Percentiles rank a stretch among this genome's conserved stretches.
Evolutionary conservation across 352 stramenopile genomes (phyloP).

Genomic region (Pythium folliculosum): DNA sequence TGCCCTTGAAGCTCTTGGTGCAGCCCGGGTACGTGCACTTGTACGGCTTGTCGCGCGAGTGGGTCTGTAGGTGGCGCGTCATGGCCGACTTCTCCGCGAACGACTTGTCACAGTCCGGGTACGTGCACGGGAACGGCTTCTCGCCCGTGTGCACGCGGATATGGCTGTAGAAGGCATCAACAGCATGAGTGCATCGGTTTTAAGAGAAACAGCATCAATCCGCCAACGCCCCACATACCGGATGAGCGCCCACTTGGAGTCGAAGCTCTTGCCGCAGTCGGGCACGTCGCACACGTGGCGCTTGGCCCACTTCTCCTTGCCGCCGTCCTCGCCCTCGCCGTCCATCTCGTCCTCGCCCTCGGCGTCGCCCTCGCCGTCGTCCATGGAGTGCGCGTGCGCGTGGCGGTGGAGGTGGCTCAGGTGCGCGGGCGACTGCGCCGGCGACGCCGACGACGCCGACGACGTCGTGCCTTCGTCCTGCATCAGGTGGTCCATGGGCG

Average conservation of each 20-base stretch:
- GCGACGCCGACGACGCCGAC: slow-evolving; percentile 28
- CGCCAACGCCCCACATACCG: slow-evolving; percentile 33
- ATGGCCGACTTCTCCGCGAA: slow-evolving; percentile 89
- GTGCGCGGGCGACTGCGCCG: slow-evolving; percentile 19
- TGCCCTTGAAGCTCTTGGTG: slow-evolving; percentile 88
- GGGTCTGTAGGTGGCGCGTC: slow-evolving; percentile 83
- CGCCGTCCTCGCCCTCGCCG: slow-evolving; percentile 12
- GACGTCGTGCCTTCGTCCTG: slow-evolving; percentile 32
- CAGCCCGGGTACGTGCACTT: slow-evolving; percentile 86
- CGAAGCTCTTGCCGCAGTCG: slow-evolving; percentile 83
- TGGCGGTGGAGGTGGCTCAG: background rate
- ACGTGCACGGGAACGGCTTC: slow-evolving; percentile 86
- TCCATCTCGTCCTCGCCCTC: slow-evolving; percentile 21
- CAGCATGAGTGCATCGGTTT: background rate
- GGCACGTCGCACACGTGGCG: slow-evolving; percentile 65
- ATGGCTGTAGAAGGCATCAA: slow-evolving; percentile 42
- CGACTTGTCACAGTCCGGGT: slow-evolving; percentile 82
- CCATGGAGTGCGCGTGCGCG: background rate
- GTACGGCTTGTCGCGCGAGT: slow-evolving; percentile 86
- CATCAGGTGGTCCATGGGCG: slow-evolving; percentile 20
- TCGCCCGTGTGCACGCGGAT: slow-evolving; percentile 88
- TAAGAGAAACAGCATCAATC: background rate
- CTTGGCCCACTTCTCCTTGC: slow-evolving; percentile 67
- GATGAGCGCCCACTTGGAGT: slow-evolving; percentile 85
- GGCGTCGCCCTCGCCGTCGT: slow-evolving; percentile 5